Conservation (phyloP, 179 eudicot species). For the Beta macrorhiza region DNA sequence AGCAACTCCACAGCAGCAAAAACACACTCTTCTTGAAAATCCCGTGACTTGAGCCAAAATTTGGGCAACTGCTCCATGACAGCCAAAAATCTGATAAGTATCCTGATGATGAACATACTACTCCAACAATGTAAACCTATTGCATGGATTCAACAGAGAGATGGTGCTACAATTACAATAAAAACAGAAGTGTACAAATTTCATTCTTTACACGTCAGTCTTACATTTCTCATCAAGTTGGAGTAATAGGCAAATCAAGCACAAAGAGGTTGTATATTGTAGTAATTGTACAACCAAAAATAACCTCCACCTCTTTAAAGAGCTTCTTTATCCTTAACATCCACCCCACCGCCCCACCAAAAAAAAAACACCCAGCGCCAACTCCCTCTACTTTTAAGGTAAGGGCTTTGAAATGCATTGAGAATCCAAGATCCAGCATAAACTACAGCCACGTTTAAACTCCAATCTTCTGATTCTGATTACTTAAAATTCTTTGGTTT, state of each 20-base stretch:
- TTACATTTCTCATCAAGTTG: neutral
- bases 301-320: neutral
- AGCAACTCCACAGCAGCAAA: slow-evolving; percentile 63
- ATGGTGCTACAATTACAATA: neutral
- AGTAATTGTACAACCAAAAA: neutral
- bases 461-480: neutral
- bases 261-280: neutral
- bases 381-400: neutral
- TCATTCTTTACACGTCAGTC: neutral
- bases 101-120: neutral
- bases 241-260: neutral
- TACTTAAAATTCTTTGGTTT: neutral
- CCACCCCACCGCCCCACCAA: neutral
- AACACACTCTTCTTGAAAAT: slow-evolving; percentile 75
- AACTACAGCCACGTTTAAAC: neutral
- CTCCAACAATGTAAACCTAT: neutral
- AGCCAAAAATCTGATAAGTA: neutral
- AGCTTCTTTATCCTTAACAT: neutral
- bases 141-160: neutral
- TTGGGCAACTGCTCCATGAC: slow-evolving; percentile 71
- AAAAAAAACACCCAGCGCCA: neutral
- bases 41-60: slow-evolving; percentile 60
- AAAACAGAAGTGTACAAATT: neutral
- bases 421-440: neutral
- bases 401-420: neutral